phyloP scores from a whole-genome alignment of 441 rosid species.

The Populus trichocarpa region DNA sequence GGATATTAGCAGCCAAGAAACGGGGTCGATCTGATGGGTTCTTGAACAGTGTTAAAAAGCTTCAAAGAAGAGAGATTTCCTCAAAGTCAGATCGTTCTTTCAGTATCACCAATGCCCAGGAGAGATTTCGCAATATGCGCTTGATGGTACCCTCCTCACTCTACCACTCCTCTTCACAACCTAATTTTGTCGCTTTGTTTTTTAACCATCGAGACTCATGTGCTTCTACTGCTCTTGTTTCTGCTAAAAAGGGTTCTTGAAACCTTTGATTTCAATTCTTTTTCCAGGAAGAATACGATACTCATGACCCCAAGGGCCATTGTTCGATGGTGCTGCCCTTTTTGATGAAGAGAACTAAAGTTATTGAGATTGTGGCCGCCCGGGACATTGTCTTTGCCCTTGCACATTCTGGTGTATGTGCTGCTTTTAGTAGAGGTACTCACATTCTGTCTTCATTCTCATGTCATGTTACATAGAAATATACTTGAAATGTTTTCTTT shows the following conservation, averaged over 20 bases:
- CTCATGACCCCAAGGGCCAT: constrained; percentile 93
- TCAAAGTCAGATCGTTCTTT: constrained; percentile 61
- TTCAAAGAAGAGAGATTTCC: constrained; percentile 73
- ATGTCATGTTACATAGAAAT: not conserved
- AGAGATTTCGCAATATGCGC: constrained; percentile 76
- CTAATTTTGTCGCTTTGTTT: not conserved
- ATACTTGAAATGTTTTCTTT: not conserved
- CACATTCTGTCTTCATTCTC: not conserved
- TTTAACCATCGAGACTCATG: not conserved
- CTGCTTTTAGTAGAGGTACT: constrained; percentile 88
- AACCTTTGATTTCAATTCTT: not conserved
- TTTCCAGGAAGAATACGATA: constrained; percentile 82
- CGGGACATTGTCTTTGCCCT: constrained; percentile 16
- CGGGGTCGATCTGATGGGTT: constrained; percentile 44
- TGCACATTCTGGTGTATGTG: constrained; percentile 37
- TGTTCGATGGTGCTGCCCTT: constrained; percentile 69
- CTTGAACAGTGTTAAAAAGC: constrained; percentile 70
- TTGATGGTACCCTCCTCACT: constrained; percentile 36
- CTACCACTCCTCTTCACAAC: not conserved
- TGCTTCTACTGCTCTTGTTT: not conserved
- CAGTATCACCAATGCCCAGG: constrained; percentile 63
- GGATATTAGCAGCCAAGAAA: constrained; percentile 57
- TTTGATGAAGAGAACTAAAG: constrained; percentile 87
- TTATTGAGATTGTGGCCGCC: constrained; percentile 95
- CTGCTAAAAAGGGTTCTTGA: not conserved